Conservation (phyloP, 78 protist species). For the Tieghemostelium lacteum region DNA sequence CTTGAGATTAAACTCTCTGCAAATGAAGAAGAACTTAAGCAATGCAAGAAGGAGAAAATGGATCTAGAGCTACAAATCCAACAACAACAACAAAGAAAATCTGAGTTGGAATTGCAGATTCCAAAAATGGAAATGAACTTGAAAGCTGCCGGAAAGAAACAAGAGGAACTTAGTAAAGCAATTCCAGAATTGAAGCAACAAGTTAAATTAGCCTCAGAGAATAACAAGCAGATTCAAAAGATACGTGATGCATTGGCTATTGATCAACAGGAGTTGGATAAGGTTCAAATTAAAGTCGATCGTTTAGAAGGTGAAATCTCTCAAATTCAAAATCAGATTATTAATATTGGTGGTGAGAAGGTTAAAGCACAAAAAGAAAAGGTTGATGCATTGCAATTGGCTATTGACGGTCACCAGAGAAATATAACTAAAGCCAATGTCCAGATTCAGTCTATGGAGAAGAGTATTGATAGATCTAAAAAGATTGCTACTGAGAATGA, state of each 20-base stretch:
- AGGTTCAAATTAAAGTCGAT: background rate
- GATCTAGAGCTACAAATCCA: conserved; percentile 40
- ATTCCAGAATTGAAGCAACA: conserved; percentile 22
- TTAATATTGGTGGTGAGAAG: conserved; percentile 82
- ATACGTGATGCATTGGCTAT: background rate
- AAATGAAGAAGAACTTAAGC: conserved; percentile 9
- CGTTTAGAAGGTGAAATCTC: conserved; percentile 21
- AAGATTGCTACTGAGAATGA: background rate
- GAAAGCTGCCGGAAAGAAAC: conserved; percentile 7
- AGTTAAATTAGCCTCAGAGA: conserved; percentile 8
- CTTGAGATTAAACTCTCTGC: background rate
- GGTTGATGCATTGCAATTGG: conserved; percentile 55
- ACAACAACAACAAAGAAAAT: background rate
- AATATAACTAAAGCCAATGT: conserved; percentile 23
- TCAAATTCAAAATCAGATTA: conserved; percentile 70
- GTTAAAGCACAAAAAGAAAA: conserved; percentile 62
- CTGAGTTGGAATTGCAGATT: conserved; percentile 15
- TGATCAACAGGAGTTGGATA: background rate
- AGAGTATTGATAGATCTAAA: conserved; percentile 26
- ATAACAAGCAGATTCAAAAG: conserved; percentile 11
- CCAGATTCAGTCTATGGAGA: conserved; percentile 55
- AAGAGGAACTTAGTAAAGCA: conserved; percentile 13
- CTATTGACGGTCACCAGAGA: background rate
- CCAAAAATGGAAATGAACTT: conserved; percentile 74
- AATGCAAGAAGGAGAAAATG: background rate